Evolutionary conservation across 2,329 filamentous ascomycete genomes (phyloP), one percentile per base, ranked within the genome.

Genomic region (Pseudogymnoascus destructans): DNA sequence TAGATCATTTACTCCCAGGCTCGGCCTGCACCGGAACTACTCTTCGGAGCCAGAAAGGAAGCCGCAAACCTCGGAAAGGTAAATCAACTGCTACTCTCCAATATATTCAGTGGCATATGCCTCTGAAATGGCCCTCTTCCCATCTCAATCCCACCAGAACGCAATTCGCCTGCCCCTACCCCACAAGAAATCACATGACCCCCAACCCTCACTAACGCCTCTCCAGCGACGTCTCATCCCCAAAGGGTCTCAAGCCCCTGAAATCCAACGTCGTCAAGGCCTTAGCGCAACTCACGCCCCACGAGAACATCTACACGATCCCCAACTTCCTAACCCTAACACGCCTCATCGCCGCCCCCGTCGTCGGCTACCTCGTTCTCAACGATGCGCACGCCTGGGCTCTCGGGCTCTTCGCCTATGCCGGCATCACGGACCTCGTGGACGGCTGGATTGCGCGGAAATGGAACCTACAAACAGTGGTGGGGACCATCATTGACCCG

Each of bases 281-380:
- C 13, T 55, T 70, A 7, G 64, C 62, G 27, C 60, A 66, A 32
- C 58, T 69, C 10, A 70, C 67, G 5, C 67, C 75, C 7, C 88
- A 85, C 69, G 93, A 98, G 73, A 90, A 98, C 69, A 95, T 98
- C 68, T 96, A 95, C 75, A 98, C 89, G 33, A 69, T 98, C n/a
- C 93, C 93, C 38, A 98, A 98, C 70, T 77, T 95, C 61, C 79
- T 98, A 57, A 98, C 93, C 1, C 84, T 92, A 64, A 88, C 89
- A 1, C 87, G 93, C 2, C 81, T 98, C 36, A 70, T 88, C 56
- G 86, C 88, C 1, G 88, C 93, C 0, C 93, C 93, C 0, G 77
- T 87, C 27, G 82, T 96, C 52, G 93, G 92, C 59, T 97, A 95
- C 70, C 81, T 93, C 19, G 85, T 98, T 59, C 77, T 97, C 2